Evolutionary conservation across 164 flowering plant species (phyloP), one percentile per base, ranked within the genome.

Genomic region (Echeveria elegans): DNA sequence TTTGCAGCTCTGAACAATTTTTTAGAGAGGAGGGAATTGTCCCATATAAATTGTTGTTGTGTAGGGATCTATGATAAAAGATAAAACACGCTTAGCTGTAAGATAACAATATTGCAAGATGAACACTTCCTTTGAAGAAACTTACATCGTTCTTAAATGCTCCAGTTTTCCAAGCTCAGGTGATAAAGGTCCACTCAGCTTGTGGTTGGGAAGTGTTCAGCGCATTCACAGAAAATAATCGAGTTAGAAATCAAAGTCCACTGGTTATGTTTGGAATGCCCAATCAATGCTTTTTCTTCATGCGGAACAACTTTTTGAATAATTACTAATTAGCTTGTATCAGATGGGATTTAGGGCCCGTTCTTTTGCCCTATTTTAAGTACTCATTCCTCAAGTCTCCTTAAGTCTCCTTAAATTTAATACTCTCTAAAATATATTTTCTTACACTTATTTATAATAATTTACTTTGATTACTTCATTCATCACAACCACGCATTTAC

Each of bases 121-220:
- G 10, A 23, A 21, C 24, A 26, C 47, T 47, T 66, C 63, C 4
- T 23, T 37, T 12, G 4, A 50, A 67, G 69, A 68, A 47, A 78
- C 97, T 71, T 89, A 94, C 99, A 94, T 76, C 74, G 76, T 21
- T 68, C 71, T 82, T 80, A 94, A 77, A 45, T 78, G 85, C 32
- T 82, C 88, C 28, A 94, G 83, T 80, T 87, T 94, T 78, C 97
- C 97, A 72, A 94, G 77, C 58, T 87, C 99, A 70, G 97, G 83
- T n/a, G 99, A 82, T 74, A 94, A 69, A 12, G 85, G 72, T 53
- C 99, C 99, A 80, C 90, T 86, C 72, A 94, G 58, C 75, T 74
- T 89, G 80, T 85, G 93, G 66, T 73, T 43, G 24, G 90, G 70
- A 68, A 94, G 89, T 69, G 74, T 85, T 86, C 99, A 91, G 85